These are phyloP conservation scores for Fusarium paranaense DNA, from an alignment of 2,329 filamentous ascomycete species.

Conservation along the genomic window DNA sequence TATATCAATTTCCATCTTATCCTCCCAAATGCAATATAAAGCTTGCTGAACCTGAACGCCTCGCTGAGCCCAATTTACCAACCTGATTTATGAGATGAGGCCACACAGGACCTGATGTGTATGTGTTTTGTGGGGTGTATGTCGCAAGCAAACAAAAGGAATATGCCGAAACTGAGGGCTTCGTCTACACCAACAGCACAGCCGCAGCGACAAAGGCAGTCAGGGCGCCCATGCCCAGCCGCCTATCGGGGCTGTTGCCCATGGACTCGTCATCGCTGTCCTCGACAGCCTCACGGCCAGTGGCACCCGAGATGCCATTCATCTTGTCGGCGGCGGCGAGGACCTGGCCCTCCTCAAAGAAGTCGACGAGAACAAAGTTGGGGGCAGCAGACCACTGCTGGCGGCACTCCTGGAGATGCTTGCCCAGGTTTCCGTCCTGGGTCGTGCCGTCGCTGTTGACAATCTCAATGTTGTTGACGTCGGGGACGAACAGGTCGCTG, in stretches of 20 bases:
- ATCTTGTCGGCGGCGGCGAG: constrained; percentile 76
- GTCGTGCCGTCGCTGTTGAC: constrained; percentile 74
- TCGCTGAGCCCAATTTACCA: constrained; percentile 37
- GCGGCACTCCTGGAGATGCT: constrained; percentile 65
- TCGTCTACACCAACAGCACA: constrained; percentile 50
- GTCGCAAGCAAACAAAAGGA: constrained; percentile 23
- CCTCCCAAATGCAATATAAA: constrained; percentile 21
- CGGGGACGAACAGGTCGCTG: constrained; percentile 66
- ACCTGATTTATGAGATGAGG: constrained; percentile 26
- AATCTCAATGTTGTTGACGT: constrained; percentile 67
- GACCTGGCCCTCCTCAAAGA: constrained; percentile 78
- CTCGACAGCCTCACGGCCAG: constrained; percentile 48
- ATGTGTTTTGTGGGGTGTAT: constrained; percentile 14
- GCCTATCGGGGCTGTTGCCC: constrained; percentile 31
- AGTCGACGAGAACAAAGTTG: constrained; percentile 83
- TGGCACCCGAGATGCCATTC: constrained; percentile 64
- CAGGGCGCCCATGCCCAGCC: constrained; percentile 53
- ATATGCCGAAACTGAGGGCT: background rate
- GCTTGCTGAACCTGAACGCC: constrained; percentile 38
- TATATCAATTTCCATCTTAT: constrained; percentile 4
- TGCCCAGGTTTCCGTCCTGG: constrained; percentile 64
- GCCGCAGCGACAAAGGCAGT: constrained; percentile 57
- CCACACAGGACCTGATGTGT: constrained; percentile 12
- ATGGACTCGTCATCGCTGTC: constrained; percentile 28
- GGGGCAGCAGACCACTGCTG: constrained; percentile 71